phyloP scores from a whole-genome alignment of 306 rosid species.

The Gastrolobium bilobum region DNA sequence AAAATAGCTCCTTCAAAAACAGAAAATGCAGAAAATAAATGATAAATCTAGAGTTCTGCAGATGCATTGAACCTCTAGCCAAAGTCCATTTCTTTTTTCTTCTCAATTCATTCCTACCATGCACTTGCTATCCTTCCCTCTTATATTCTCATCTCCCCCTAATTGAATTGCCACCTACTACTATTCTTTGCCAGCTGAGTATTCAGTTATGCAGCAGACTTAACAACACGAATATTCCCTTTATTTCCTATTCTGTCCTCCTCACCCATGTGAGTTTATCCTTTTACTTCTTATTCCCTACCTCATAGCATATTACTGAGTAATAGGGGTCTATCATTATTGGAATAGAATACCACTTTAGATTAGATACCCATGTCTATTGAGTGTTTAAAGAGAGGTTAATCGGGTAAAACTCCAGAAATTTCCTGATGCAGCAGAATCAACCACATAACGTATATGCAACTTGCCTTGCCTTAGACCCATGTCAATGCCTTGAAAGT shows the following conservation, averaged over 20 bases:
- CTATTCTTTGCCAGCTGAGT: neutral
- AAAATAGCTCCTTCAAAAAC: neutral
- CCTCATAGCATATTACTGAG: too few relatives aligned
- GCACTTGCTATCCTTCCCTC: too few relatives aligned
- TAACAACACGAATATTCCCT: neutral
- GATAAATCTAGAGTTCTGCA: neutral
- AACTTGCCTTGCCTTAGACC: neutral
- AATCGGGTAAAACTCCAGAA: neutral
- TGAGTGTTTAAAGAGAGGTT: constrained; percentile 5
- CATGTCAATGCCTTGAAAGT: neutral
- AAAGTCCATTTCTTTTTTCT: constrained; percentile 1
- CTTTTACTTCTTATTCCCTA: too few relatives aligned
- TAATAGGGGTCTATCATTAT: too few relatives aligned
- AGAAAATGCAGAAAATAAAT: neutral
- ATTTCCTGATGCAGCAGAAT: neutral
- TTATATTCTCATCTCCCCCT: too few relatives aligned
- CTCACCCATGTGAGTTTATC: neutral
- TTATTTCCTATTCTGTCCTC: neutral
- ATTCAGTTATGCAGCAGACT: neutral
- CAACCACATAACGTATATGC: neutral
- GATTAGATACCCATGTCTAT: neutral
- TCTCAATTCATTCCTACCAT: too few relatives aligned
- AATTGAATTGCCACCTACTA: neutral
- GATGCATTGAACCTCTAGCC: neutral
- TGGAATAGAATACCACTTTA: neutral